Conservation (phyloP, 2,329 filamentous ascomycete species). For the Lomentospora prolificans region DNA sequence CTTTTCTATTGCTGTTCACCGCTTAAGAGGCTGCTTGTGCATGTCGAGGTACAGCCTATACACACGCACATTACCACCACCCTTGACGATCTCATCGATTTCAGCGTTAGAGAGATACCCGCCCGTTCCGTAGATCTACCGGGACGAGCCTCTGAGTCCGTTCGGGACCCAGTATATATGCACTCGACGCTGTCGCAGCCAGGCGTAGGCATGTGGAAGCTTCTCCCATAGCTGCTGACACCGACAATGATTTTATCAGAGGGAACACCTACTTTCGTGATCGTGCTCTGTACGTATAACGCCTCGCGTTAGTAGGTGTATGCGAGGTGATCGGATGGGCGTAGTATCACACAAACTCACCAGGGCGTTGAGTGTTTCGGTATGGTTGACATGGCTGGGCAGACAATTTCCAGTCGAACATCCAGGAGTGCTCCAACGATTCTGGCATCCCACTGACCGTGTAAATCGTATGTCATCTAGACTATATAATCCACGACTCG, state of each 20-base stretch:
- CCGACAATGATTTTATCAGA: slow-evolving; percentile 22
- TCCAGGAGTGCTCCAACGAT: slow-evolving; percentile 17
- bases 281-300: too few species aligned
- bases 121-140: slow-evolving; percentile 19
- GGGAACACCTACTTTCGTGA: slow-evolving; percentile 17
- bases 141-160: slow-evolving; percentile 13
- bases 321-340: too few species aligned
- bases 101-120: slow-evolving; percentile 18
- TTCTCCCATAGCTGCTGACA: slow-evolving; percentile 21
- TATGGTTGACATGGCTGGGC: slow-evolving; percentile 24
- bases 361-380: slow-evolving; percentile 23
- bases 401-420: slow-evolving; percentile 24
- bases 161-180: slow-evolving; percentile 13
- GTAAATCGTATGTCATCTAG: slow-evolving; percentile 26
- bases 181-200: slow-evolving; percentile 19
- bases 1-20: too few species aligned
- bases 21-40: too few species aligned
- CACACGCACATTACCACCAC: background rate
- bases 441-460: slow-evolving; percentile 20
- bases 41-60: too few species aligned
- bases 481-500: slow-evolving; percentile 22
- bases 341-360: too few species aligned
- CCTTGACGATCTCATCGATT: background rate
- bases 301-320: too few species aligned
- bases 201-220: slow-evolving; percentile 21